phyloP scores from a whole-genome alignment of 352 stramenopile species.

The Globisporangium recalcitrans region DNA sequence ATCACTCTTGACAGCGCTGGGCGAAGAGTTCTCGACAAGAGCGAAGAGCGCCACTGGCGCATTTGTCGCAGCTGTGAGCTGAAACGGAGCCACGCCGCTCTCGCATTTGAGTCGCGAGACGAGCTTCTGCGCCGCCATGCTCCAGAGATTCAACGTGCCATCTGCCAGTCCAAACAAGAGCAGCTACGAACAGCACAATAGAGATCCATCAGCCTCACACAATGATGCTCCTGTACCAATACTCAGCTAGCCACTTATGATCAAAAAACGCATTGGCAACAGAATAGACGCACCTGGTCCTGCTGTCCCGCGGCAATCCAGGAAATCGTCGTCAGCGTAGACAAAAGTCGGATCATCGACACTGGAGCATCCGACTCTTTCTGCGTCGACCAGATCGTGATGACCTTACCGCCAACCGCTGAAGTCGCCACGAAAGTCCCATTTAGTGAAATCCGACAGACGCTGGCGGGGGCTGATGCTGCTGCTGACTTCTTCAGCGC shows the following conservation, averaged over 20 bases:
- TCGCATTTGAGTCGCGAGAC: conserved; percentile 2
- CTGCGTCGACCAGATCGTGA: conserved; percentile 5
- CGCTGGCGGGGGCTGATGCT: not conserved
- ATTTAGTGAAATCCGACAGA: conserved; percentile 7
- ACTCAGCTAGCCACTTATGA: no score
- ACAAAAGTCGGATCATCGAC: conserved; percentile 8
- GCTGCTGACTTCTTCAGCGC: not conserved
- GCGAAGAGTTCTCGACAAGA: no score
- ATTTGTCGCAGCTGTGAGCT: not conserved
- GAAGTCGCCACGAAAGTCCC: not conserved
- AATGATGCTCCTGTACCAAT: not conserved
- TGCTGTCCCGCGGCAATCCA: not conserved
- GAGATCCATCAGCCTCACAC: not conserved
- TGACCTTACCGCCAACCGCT: not conserved
- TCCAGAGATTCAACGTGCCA: conserved; percentile 15
- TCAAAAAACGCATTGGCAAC: not conserved
- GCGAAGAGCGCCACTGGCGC: not conserved
- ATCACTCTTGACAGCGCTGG: no score
- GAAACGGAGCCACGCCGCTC: not conserved
- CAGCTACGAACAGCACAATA: not conserved
- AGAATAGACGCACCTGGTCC: conserved; percentile 10
- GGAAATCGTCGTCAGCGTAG: conserved; percentile 6
- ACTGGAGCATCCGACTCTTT: not conserved
- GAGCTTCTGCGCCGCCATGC: conserved; percentile 1
- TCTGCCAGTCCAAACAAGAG: conserved; percentile 14